Percentiles rank a stretch among this genome's conserved stretches.
These are phyloP conservation scores for Zymoseptoria crescenta DNA, from an alignment of 2,329 filamentous ascomycete species.

Conservation along the genomic window DNA sequence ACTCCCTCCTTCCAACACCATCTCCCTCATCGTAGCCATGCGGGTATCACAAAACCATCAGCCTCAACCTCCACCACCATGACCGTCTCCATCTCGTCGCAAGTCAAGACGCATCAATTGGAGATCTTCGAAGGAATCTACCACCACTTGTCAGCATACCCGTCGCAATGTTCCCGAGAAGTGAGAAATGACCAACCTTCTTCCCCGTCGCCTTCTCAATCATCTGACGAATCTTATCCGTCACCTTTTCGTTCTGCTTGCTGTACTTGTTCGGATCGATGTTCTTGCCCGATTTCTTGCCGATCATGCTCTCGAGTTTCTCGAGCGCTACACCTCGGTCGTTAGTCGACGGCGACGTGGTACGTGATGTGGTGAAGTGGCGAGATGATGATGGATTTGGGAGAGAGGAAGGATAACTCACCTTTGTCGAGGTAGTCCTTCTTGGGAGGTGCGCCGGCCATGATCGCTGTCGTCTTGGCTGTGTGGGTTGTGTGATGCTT, in stretches of 20 bases:
- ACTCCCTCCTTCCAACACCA: no score
- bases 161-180: no score
- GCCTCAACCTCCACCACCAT: no score
- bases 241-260: slow-evolving; percentile 20
- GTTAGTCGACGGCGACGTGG: no score
- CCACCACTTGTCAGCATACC: no score
- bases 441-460: slow-evolving; percentile 1
- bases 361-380: no score
- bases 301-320: not conserved
- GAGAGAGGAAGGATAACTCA: not conserved
- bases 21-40: no score
- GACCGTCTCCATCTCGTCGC: no score
- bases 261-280: slow-evolving; percentile 16
- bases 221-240: slow-evolving; percentile 18
- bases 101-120: no score
- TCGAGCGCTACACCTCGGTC: no score
- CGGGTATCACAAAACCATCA: no score
- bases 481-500: not conserved
- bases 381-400: not conserved
- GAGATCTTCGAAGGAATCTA: not conserved
- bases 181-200: no score
- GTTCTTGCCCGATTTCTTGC: slow-evolving; percentile 6
- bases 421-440: slow-evolving; percentile 23
- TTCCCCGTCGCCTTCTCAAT: slow-evolving; percentile 23
- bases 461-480: not conserved